Base-by-base conservation (phyloP, 768 basidiomycete genomes). In the Tricholoma hemisulphureum region DNA sequence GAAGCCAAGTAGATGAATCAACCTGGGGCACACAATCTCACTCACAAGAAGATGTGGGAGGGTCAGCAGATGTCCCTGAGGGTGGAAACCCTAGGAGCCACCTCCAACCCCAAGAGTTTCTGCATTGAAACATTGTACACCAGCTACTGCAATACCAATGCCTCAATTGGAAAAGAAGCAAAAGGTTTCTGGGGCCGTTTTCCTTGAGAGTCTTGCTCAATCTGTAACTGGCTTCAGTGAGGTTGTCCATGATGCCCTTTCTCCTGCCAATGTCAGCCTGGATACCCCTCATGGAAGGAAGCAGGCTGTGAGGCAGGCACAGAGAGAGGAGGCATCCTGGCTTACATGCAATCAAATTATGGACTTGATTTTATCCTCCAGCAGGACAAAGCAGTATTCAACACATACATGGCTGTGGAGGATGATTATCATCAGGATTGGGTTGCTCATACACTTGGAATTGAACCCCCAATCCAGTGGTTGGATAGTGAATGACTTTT, bases 391-490 rank as follows among this genome's bases (percentile, higher is more conserved):
- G 54, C 56, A 18, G 53, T 58, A 35, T 61, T 53, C 6, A 58
- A 68, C 51, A 55, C 55, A 7, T 68, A 68, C 43, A 31, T 58
- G 20, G 58, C 51, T 21, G 35, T 65, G 35, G 35, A 50, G 11
- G 23, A 58, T 14, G 28, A 37, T 29, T 45, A 21, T 41, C 20
- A 10, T 18, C 10, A 20, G 18, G 39, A 41, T 41, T 41, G 39
- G 39, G 39, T 41, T 41, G 7, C 7, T 20, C 6, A 41, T 9
- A n/a, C 20, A 20, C 39, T 41, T 21, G 39, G 21, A 10, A 41
- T 41, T 41, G 18, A 20, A 41, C 7, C 9, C 18, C 39, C 39
- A 10, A 41, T 41, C 18, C n/a, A 41, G 6, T 41, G 39, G 39
- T 41, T 9, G 4, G 39, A 41, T 41, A 41, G 39, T 41, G 39